Conservation (phyloP, 2,329 filamentous ascomycete genomes). For the Fusarium nurragi region DNA sequence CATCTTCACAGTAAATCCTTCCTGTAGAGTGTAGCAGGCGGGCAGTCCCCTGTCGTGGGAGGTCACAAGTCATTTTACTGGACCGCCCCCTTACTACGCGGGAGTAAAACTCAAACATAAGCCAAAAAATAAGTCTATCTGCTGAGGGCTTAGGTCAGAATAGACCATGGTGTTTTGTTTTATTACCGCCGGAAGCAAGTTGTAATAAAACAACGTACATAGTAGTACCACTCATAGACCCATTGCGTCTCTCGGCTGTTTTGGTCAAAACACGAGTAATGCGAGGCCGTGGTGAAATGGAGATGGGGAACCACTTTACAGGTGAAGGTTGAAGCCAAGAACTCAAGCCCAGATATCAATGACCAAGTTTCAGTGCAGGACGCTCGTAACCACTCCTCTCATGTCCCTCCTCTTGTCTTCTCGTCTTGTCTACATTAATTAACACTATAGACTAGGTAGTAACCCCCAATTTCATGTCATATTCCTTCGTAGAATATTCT, state of each 20-base stretch:
- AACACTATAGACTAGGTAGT: neutral
- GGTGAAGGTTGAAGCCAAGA: conserved; percentile 6
- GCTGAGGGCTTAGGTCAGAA: neutral
- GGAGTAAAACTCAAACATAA: conserved; percentile 32
- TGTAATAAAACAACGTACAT: neutral
- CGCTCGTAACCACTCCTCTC: neutral
- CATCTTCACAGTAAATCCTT: neutral
- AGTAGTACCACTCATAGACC: neutral
- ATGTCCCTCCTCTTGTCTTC: neutral
- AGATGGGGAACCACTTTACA: neutral
- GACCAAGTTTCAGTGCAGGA: conserved; percentile 10
- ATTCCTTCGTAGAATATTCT: conserved; percentile 1
- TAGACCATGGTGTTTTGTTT: conserved; percentile 7
- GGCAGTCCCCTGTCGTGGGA: conserved; percentile 1
- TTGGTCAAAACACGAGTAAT: neutral
- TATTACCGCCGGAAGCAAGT: conserved; percentile 11
- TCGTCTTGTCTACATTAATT: neutral
- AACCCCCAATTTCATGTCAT: neutral
- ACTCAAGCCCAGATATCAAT: conserved; percentile 6
- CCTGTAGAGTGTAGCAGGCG: neutral
- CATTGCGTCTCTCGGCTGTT: neutral
- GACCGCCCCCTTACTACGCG: conserved; percentile 28
- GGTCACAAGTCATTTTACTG: neutral
- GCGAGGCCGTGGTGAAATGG: neutral
- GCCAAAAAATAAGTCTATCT: conserved; percentile 39